These are phyloP conservation scores for Neofusicoccum kwambonambiense DNA, from an alignment of 2,329 filamentous ascomycete genomes.

Conservation along the genomic window DNA sequence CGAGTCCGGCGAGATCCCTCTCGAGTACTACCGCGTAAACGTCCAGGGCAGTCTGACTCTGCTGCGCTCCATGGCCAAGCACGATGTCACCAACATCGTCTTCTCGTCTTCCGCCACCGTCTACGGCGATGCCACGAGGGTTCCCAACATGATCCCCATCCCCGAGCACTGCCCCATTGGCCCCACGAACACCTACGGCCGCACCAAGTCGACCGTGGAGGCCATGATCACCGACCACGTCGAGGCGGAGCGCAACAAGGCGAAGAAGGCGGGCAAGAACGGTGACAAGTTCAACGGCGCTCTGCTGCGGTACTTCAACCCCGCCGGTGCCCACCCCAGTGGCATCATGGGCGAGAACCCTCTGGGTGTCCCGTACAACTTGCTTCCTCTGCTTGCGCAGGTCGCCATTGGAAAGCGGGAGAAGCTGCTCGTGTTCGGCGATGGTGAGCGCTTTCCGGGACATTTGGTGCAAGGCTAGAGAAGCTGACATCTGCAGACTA, in stretches of 20 bases:
- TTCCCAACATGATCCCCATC: constrained; percentile 98
- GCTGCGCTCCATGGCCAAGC: constrained; percentile 79
- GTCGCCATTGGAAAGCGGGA: constrained; percentile 93
- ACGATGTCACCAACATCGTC: constrained; percentile 95
- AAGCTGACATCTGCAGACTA: constrained; percentile 64
- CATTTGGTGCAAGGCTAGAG: background rate
- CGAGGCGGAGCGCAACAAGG: constrained; percentile 79
- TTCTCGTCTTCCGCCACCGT: constrained; percentile 98
- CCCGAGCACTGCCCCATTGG: constrained; percentile 95
- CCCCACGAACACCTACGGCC: constrained; percentile 95
- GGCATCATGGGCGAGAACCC: constrained; percentile 99
- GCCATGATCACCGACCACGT: constrained; percentile 87
- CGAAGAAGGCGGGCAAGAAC: constrained; percentile 73
- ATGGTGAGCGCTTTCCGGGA: constrained; percentile 59
- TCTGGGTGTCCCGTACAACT: constrained; percentile 91
- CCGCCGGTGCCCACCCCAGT: constrained; percentile 87
- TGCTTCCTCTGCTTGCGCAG: constrained; percentile 89
- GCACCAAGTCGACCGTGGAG: constrained; percentile 93
- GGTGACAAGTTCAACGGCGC: constrained; percentile 80
- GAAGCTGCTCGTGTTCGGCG: constrained; percentile 91
- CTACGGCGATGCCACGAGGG: constrained; percentile 94
- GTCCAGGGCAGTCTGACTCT: constrained; percentile 89
- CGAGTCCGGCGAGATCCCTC: constrained; percentile 87
- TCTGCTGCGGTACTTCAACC: constrained; percentile 96
- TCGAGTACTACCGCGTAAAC: constrained; percentile 98